These are phyloP conservation scores for Candida koratica DNA, from an alignment of 805 yeast genomes.

Conservation along the genomic window DNA sequence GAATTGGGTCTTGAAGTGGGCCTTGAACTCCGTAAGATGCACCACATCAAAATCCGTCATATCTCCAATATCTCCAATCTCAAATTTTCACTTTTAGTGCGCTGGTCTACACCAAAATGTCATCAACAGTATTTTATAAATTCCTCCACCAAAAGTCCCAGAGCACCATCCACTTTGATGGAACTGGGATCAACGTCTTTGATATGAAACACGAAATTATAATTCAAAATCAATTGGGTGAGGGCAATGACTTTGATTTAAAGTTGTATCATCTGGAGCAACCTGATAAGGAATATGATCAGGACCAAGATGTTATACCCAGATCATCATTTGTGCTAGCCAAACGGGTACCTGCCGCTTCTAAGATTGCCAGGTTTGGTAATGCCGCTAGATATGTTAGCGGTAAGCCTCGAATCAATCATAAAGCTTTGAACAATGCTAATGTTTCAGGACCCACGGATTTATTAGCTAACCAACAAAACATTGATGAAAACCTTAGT, in stretches of 20 bases:
- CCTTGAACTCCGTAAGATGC: constrained; percentile 11
- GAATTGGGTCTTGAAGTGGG: constrained; percentile 6
- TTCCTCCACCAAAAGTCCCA: constrained; percentile 81
- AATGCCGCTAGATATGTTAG: constrained; percentile 68
- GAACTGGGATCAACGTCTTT: constrained; percentile 93
- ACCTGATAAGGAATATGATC: constrained; percentile 68
- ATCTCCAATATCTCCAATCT: background rate
- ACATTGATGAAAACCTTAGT: constrained; percentile 41
- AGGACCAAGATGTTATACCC: constrained; percentile 88
- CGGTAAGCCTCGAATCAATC: constrained; percentile 57
- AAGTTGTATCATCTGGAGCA: constrained; percentile 55
- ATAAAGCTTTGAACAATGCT: constrained; percentile 35
- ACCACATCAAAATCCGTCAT: background rate
- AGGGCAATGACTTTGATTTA: constrained; percentile 81
- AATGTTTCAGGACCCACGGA: constrained; percentile 20
- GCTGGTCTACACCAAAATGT: constrained; percentile 45
- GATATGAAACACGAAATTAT: constrained; percentile 91
- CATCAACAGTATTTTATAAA: constrained; percentile 82
- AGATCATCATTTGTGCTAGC: constrained; percentile 83
- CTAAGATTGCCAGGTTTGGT: constrained; percentile 41
- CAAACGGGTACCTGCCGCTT: constrained; percentile 66
- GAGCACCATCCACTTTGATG: constrained; percentile 82
- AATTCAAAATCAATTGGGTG: constrained; percentile 71
- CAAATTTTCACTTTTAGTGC: no score
- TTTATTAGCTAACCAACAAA: constrained; percentile 15